Conservation (phyloP, 352 stramenopile species). For the Vaucheria bursata region DNA sequence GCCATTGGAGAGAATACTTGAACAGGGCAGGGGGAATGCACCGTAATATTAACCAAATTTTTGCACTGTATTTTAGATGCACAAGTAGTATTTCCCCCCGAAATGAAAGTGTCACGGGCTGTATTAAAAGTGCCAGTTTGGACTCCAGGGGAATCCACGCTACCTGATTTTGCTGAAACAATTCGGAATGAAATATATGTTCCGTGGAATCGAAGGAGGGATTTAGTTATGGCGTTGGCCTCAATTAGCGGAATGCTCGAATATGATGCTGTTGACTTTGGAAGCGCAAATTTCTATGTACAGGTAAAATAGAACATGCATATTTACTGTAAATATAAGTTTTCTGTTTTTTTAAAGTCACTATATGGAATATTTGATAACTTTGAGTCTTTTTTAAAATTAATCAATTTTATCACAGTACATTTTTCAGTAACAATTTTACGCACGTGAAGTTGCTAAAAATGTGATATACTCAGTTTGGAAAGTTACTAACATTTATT, state of each 20-base stretch:
- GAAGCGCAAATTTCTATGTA: conserved; percentile 18
- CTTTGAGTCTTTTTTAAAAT: no score
- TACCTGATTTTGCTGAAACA: conserved; percentile 17
- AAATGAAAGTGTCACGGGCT: conserved; percentile 6
- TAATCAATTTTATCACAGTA: no score
- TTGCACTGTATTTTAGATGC: no score
- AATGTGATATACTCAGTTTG: no score
- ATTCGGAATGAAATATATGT: conserved; percentile 14
- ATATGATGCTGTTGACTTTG: conserved; percentile 39
- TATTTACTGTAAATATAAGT: neutral
- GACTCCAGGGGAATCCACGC: conserved; percentile 10
- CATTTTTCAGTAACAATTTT: no score
- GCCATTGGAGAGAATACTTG: no score
- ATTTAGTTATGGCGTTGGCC: conserved; percentile 19
- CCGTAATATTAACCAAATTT: no score
- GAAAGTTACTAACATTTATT: no score
- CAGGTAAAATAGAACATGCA: conserved; percentile 16
- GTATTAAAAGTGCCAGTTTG: conserved; percentile 16
- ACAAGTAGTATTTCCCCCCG: conserved; percentile 10
- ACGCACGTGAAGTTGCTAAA: no score
- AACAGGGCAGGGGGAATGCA: no score
- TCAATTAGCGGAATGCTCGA: conserved; percentile 20
- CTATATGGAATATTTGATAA: no score
- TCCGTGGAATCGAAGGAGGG: conserved; percentile 18
- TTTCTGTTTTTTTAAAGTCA: no score